These are phyloP conservation scores for Petunia secreta DNA, from an alignment of 257 asterid genomes.

Conservation along the genomic window DNA sequence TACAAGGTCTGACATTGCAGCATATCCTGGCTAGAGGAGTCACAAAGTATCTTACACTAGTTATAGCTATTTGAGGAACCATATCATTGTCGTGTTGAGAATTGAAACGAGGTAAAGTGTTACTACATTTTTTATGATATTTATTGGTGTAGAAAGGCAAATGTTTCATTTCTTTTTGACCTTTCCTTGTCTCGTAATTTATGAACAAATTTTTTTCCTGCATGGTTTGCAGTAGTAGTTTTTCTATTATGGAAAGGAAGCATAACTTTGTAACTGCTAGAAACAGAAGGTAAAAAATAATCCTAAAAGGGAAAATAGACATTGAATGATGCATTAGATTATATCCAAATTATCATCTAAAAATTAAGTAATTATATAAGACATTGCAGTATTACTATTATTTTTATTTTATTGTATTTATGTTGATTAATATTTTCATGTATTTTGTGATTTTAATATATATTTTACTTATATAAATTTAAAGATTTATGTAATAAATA, in stretches of 20 bases:
- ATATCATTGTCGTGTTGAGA: neutral
- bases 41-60: neutral
- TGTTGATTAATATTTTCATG: too few species aligned
- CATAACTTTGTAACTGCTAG: too few species aligned
- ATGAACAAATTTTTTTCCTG: neutral
- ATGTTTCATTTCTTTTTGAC: neutral
- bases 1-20: neutral
- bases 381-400: too few species aligned
- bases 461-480: too few species aligned
- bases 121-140: neutral
- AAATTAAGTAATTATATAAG: too few species aligned
- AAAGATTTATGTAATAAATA: too few species aligned
- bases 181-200: neutral
- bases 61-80: neutral
- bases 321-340: too few species aligned
- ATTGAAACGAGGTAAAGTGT: neutral
- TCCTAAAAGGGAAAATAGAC: too few species aligned
- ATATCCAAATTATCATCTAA: too few species aligned
- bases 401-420: too few species aligned
- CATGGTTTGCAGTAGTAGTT: neutral
- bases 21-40: neutral
- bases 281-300: too few species aligned
- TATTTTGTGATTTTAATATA: too few species aligned
- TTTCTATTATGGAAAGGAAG: neutral
- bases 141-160: slow-evolving; percentile 6